Evolutionary conservation across 176 grass and related monocot species (phyloP), one percentile per base, ranked within the genome.

Genomic region (Musa beccarii): DNA sequence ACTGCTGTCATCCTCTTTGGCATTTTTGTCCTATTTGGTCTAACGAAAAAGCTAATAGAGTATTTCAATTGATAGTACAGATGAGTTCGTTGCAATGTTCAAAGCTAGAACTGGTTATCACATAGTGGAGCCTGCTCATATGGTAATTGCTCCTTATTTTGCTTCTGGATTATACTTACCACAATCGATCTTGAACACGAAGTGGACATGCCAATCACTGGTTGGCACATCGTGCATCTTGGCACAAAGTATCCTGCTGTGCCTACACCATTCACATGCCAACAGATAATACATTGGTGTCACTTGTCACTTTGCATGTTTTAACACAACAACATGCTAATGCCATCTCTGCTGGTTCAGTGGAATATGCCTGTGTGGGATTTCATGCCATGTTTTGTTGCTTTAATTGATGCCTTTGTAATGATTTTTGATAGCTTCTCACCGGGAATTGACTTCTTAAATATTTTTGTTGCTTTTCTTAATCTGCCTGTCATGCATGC

Each of bases 41-140:
- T 25, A 25, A 17, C 2, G 2, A 29, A 54, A 29, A 55, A 51
- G 13, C 26, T 66, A 1, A 63, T 11, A 7, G 24, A 17, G 10
- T 81, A 52, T 52, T 68, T 83, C 59, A 16, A 68, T 79, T 52
- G 25, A 51, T 77, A 77, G 71, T 66, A 75, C 76, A 98, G 94
- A 93, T 72, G 88, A 87, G 66, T 98, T 93, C 76, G 88, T 93
- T 72, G 75, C 78, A 12, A 93, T 98, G 88, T 93, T 93, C 73
- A 90, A 87, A 85, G 59, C 63, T 2, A 89, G 78, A 78, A 89
- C 94, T 49, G 80, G 75, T 69, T 98, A 91, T 69, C 76, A 49
- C 25, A 93, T 93, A 25, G 90, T 93, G n/a, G 88, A 98, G 75
- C 82, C 90, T 79, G 94, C 94, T 89, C 94, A 98, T 83, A 91